Evolutionary conservation across 352 stramenopile species (phyloP), one percentile per base, ranked within the genome.

Genomic region (Phytophthora citricola): DNA sequence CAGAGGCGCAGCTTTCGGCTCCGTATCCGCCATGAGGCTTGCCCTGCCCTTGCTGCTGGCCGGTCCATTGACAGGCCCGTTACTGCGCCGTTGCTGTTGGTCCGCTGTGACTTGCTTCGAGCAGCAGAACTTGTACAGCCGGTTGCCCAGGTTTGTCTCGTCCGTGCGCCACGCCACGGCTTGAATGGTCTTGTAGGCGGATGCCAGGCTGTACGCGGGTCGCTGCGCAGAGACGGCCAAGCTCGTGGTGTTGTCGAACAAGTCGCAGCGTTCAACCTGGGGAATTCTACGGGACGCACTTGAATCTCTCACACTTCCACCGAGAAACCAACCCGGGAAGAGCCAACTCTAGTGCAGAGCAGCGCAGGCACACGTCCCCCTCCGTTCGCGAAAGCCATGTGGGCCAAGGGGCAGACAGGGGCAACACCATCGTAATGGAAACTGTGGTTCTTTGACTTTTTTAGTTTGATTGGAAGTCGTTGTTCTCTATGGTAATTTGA

Each of bases 351-450:
- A 51, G 63, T 50, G 63, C 58, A 75, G 27, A 71, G 62, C 50
- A 72, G 51, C 45, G 58, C 24, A 50, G 44, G 15, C 6, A 44
- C 59, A 57, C 54, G 52, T 69, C 62, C 24, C 51, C 46, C 43
- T 63, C 32, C 41, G 53, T 76, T 76, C 63, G 69, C 45, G 48
- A 67, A 73, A 58, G 51, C 63, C 69, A 76, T 76, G 64, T 73
- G 69, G 68, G 34, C 11, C 38, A 59, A 60, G 47, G 24, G 53
- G 53, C 17, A 69, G 65, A 73, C 65, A 73, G 60, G 59, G 66
- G 34, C 49, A 58, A 55, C 62, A 75, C 67, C 67, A 72, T 76
- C 63, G 9, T 53, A 41, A 10, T 52, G 63, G 63, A 76, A 63
- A 69, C 63, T 31, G 46, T 45, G 53, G 36, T 31, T 36, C 54